Conservation (phyloP, 345 rosid species). For the Erucastrum elatum region DNA sequence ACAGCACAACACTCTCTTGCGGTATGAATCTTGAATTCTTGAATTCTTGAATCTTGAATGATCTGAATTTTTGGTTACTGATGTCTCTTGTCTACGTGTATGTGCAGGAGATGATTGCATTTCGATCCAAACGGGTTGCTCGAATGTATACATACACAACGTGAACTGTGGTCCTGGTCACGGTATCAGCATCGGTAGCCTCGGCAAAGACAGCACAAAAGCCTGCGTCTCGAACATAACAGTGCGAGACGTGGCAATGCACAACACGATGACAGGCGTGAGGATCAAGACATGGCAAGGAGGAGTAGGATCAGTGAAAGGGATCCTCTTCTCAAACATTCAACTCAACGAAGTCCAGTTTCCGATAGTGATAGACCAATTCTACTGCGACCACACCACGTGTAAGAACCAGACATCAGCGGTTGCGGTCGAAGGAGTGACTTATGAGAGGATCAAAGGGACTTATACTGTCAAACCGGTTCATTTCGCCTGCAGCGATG, state of each 20-base stretch:
- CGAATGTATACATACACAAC: constrained; percentile 78
- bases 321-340: constrained; percentile 83
- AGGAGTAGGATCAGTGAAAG: constrained; percentile 86
- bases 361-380: constrained; percentile 87
- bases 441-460: constrained; percentile 71
- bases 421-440: constrained; percentile 85
- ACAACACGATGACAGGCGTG: constrained; percentile 87
- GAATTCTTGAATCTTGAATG: constrained; percentile 1
- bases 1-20: constrained; percentile 69
- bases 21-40: constrained; percentile 47
- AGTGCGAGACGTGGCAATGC: constrained; percentile 72
- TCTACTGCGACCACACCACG: constrained; percentile 74
- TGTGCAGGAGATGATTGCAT: constrained; percentile 91
- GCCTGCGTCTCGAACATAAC: constrained; percentile 97
- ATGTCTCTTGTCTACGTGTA: constrained; percentile 7
- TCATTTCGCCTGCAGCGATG: constrained; percentile 92
- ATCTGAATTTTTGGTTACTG: not conserved
- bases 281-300: constrained; percentile 99
- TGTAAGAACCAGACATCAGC: constrained; percentile 89
- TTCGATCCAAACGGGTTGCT: constrained; percentile 93
- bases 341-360: constrained; percentile 85
- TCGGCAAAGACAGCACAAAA: constrained; percentile 74
- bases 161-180: constrained; percentile 98
- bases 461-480: constrained; percentile 86
- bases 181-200: constrained; percentile 95